Percentiles rank a stretch among this genome's conserved stretches.
phyloP scores from a whole-genome alignment of 2,329 filamentous ascomycete genomes.

The Cercospora canescens region DNA sequence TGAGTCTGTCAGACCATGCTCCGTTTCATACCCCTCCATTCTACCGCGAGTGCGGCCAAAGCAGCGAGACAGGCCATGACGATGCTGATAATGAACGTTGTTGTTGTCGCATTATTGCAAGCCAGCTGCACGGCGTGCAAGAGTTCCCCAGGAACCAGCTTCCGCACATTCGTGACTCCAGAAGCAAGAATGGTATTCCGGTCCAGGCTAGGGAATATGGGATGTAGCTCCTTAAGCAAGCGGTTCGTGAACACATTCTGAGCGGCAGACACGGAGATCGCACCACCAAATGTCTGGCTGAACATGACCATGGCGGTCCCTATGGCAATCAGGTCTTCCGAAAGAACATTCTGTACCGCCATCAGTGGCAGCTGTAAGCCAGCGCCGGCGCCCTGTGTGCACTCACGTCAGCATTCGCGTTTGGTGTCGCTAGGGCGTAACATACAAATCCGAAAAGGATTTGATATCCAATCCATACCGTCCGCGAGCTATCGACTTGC shows the following conservation, averaged over 20 bases:
- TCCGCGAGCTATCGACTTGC: conserved; percentile 37
- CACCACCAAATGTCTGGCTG: conserved; percentile 44
- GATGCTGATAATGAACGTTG: conserved; percentile 60
- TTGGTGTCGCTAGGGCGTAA: conserved; percentile 43
- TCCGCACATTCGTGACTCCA: conserved; percentile 60
- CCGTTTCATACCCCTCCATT: conserved; percentile 65
- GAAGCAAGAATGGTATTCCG: conserved; percentile 36
- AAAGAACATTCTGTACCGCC: conserved; percentile 36
- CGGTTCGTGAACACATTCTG: conserved; percentile 43
- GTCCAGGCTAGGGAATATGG: conserved; percentile 4
- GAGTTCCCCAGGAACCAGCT: conserved; percentile 51
- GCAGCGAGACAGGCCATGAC: conserved; percentile 55
- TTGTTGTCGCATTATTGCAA: conserved; percentile 62
- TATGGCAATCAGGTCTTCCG: conserved; percentile 36
- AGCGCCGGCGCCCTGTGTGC: conserved; percentile 42
- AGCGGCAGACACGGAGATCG: conserved; percentile 43
- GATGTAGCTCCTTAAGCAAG: conserved; percentile 4
- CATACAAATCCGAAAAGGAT: conserved; percentile 46
- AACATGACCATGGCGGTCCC: conserved; percentile 44
- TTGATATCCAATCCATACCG: conserved; percentile 41
- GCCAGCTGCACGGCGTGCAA: conserved; percentile 56
- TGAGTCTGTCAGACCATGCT: background rate
- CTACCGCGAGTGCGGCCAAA: conserved; percentile 55
- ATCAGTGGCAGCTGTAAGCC: conserved; percentile 44
- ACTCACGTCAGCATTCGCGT: conserved; percentile 34